phyloP scores from a whole-genome alignment of 1,139 yeast genomes.

The Zygosaccharomyces pseudobailii region DNA sequence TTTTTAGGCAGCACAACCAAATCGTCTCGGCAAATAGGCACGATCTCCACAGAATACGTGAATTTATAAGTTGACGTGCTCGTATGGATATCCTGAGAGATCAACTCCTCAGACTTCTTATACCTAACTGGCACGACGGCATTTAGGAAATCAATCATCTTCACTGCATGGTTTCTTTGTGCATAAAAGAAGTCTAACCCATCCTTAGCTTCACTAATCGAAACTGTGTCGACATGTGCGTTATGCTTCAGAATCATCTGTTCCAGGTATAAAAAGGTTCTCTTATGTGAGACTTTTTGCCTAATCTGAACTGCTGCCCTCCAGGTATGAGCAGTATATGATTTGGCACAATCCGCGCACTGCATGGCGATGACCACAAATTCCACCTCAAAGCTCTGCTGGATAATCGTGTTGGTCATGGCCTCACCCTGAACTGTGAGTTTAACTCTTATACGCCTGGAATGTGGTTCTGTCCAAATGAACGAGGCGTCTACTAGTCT shows the following conservation, averaged over 20 bases:
- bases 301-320: conserved; percentile 95
- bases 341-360: conserved; percentile 97
- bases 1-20: conserved; percentile 83
- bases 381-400: conserved; percentile 93
- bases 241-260: conserved; percentile 89
- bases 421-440: conserved; percentile 97
- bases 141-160: conserved; percentile 85
- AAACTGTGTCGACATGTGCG: conserved; percentile 91
- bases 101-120: conserved; percentile 85
- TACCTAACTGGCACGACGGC: conserved; percentile 85
- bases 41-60: conserved; percentile 87
- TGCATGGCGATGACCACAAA: conserved; percentile 93
- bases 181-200: conserved; percentile 93
- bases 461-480: conserved; percentile 99
- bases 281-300: conserved; percentile 94
- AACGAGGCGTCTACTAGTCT: conserved; percentile 90
- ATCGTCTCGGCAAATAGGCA: conserved; percentile 97
- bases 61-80: conserved; percentile 86
- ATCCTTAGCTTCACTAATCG: conserved; percentile 87
- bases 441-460: conserved; percentile 86
- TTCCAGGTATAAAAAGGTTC: conserved; percentile 91
- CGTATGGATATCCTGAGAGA: conserved; percentile 88
- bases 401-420: conserved; percentile 83
- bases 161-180: conserved; percentile 84
- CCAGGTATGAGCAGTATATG: conserved; percentile 96